phyloP scores from a whole-genome alignment of 768 basidiomycete genomes.

The Lyophyllum atratum region DNA sequence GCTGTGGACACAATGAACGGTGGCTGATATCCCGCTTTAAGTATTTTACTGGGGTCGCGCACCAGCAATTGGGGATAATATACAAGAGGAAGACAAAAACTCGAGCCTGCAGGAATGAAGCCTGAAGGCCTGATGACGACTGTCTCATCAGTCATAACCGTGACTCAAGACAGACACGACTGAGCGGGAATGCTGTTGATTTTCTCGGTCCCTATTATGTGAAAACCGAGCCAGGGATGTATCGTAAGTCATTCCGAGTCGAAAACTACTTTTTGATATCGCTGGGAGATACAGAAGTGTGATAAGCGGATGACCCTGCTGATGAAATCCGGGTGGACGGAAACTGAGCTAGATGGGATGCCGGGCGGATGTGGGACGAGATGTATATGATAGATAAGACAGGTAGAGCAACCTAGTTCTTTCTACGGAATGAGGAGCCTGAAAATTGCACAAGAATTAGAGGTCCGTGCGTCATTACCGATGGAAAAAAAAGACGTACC shows the following conservation, averaged over 20 bases:
- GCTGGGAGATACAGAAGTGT: conserved; percentile 4
- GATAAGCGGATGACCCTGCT: conserved; percentile 5
- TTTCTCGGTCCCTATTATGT: not conserved
- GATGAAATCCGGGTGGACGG: not conserved
- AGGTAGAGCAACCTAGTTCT: conserved; percentile 58
- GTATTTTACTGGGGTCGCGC: too few species aligned
- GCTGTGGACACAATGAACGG: not conserved
- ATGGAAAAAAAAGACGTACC: conserved; percentile 53
- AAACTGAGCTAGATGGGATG: conserved; percentile 5
- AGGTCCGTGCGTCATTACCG: conserved; percentile 4
- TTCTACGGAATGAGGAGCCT: conserved; percentile 98
- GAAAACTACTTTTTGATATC: conserved; percentile 11
- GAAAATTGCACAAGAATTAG: conserved; percentile 12
- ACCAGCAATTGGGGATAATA: not conserved
- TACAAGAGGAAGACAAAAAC: not conserved
- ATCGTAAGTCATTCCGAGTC: conserved; percentile 2
- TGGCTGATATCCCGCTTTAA: too few species aligned
- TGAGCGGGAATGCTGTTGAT: not conserved
- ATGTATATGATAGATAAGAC: conserved; percentile 19
- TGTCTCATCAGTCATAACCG: not conserved
- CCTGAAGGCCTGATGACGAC: too few species aligned
- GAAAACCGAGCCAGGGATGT: conserved; percentile 3
- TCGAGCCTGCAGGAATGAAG: not conserved
- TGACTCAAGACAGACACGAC: not conserved
- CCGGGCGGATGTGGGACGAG: conserved; percentile 4